phyloP scores from a whole-genome alignment of 2,329 filamentous ascomycete genomes.

The Arthrobotrys entomopaga region DNA sequence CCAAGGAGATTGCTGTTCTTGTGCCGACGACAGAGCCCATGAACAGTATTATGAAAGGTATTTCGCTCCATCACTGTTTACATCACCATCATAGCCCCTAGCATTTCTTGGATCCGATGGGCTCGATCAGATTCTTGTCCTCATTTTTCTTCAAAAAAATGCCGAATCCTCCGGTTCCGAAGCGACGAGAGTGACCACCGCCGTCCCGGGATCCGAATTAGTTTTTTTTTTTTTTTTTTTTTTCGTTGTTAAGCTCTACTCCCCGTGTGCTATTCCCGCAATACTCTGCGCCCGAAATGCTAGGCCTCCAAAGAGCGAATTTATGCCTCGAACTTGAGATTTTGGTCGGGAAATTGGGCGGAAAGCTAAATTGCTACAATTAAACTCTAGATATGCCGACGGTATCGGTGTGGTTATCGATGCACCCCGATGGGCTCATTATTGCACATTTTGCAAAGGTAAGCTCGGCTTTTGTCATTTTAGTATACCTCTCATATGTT shows the following conservation, averaged over 20 bases:
- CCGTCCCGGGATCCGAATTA: constrained; percentile 28
- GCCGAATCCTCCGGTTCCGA: constrained; percentile 36
- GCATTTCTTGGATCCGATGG: constrained; percentile 21
- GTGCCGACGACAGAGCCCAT: constrained; percentile 48
- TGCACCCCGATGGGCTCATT: constrained; percentile 54
- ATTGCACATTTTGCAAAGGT: constrained; percentile 53
- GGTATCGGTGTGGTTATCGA: constrained; percentile 44
- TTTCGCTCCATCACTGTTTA: constrained; percentile 4
- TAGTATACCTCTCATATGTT: neutral
- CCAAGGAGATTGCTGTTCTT: constrained; percentile 47
- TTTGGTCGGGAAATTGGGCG: constrained; percentile 2
- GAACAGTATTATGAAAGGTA: constrained; percentile 53
- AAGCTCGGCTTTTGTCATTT: constrained; percentile 7
- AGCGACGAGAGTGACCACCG: constrained; percentile 39
- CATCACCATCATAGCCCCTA: neutral
- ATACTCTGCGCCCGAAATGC: neutral
- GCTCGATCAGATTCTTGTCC: constrained; percentile 28
- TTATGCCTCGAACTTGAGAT: constrained; percentile 25
- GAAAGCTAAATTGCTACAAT: constrained; percentile 51
- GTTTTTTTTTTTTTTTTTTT: neutral
- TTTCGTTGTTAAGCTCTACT: constrained; percentile 9
- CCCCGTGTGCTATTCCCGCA: neutral
- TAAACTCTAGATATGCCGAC: constrained; percentile 51
- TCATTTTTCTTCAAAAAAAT: neutral
- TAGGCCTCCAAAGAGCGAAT: constrained; percentile 21